Evolutionary conservation across 2,329 filamentous ascomycete genomes (phyloP).

Genomic region (Scytalidium lignicola): DNA sequence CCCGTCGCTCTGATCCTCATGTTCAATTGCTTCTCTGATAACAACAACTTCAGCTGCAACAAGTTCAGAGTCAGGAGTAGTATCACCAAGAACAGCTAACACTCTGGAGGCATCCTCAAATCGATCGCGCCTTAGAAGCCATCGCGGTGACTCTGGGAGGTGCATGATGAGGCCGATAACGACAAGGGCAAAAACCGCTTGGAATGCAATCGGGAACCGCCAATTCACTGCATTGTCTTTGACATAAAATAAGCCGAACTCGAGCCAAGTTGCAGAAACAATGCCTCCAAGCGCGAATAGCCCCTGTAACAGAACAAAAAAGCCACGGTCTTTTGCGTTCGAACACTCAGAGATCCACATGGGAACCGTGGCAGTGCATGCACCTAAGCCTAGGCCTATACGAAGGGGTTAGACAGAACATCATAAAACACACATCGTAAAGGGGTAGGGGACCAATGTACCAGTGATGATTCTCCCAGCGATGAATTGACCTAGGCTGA

Average conservation of each 20-base stretch:
- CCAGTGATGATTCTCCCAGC: conserved; percentile 40
- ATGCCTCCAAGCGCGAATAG: conserved; percentile 48
- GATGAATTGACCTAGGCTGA: conserved; percentile 35
- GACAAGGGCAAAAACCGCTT: conserved; percentile 18
- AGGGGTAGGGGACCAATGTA: conserved; percentile 19
- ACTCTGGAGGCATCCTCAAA: conserved; percentile 22
- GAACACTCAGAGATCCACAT: conserved; percentile 5
- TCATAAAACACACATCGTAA: no score
- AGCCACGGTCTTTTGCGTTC: conserved; percentile 3
- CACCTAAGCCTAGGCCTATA: conserved; percentile 25
- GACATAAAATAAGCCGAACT: conserved; percentile 48
- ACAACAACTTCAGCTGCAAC: no score
- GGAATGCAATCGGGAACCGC: conserved; percentile 25
- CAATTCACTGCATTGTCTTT: conserved; percentile 33
- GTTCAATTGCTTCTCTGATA: no score
- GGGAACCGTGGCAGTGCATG: conserved; percentile 30
- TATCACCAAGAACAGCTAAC: conserved; percentile 24
- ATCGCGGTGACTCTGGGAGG: conserved; percentile 4
- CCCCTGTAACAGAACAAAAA: conserved; percentile 23
- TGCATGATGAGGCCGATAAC: conserved; percentile 22
- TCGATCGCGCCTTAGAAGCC: background rate
- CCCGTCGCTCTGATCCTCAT: background rate
- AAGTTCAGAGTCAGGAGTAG: conserved; percentile 28
- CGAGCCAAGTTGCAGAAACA: conserved; percentile 54
- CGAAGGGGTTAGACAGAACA: background rate